Evolutionary conservation across 2,329 filamentous ascomycete genomes (phyloP).

Genomic region (Rutstroemia sydowiana): DNA sequence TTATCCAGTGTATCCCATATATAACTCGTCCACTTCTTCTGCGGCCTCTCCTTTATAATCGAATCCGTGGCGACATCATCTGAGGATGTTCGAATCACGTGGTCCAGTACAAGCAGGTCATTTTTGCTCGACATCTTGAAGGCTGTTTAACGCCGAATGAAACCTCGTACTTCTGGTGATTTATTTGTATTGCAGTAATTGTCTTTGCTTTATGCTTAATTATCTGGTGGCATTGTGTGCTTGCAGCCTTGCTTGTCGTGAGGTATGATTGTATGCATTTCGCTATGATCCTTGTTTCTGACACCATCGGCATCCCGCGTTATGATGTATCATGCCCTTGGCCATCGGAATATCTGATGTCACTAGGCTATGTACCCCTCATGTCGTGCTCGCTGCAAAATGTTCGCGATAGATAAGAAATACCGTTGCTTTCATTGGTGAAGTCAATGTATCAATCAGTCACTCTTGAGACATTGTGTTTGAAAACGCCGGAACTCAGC

Average conservation of each 20-base stretch:
- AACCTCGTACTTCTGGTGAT: background rate
- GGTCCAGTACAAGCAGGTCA: background rate
- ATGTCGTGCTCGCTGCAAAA: constrained; percentile 7
- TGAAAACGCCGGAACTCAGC: no score
- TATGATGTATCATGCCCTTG: background rate
- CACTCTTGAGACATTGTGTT: no score
- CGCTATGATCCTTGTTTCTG: constrained; percentile 11
- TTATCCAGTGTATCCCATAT: constrained; percentile 43
- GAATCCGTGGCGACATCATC: background rate
- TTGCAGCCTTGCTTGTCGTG: background rate
- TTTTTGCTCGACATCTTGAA: constrained; percentile 7
- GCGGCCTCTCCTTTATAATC: constrained; percentile 14
- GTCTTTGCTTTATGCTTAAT: background rate
- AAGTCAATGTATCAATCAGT: no score
- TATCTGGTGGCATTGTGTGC: background rate
- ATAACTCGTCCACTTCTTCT: constrained; percentile 32
- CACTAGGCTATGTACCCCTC: constrained; percentile 5
- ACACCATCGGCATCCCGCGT: constrained; percentile 6
- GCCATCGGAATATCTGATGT: background rate
- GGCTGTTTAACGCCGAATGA: background rate
- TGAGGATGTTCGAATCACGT: constrained; percentile 1
- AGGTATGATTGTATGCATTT: background rate
- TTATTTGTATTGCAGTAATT: background rate
- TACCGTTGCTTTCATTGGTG: no score
- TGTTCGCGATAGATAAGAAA: constrained; percentile 9